phyloP scores from a whole-genome alignment of 1,139 yeast species.

The Kodamaea plutei region DNA sequence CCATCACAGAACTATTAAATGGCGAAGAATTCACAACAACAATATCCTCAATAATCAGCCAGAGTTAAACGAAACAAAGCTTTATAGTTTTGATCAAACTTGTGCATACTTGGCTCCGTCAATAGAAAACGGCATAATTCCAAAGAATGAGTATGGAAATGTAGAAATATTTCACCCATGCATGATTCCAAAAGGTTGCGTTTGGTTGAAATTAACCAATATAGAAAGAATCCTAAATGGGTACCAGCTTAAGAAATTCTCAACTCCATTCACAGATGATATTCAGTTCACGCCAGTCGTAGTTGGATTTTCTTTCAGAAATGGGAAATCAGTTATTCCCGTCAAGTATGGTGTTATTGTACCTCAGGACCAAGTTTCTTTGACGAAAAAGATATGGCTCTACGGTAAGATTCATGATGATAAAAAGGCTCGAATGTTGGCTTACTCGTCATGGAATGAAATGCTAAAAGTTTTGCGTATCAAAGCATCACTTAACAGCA shows the following conservation, averaged over 20 bases:
- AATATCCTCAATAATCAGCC: constrained; percentile 19
- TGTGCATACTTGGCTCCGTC: constrained; percentile 22
- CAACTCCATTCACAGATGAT: constrained; percentile 2
- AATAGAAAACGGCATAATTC: constrained; percentile 17
- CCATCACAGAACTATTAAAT: constrained; percentile 23
- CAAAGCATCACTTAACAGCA: constrained; percentile 15
- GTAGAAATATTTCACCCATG: constrained; percentile 28
- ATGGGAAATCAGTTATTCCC: constrained; percentile 30
- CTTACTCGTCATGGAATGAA: constrained; percentile 20
- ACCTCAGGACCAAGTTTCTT: constrained; percentile 14
- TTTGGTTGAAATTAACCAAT: constrained; percentile 26
- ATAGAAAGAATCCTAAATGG: constrained; percentile 21
- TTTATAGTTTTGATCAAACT: constrained; percentile 32
- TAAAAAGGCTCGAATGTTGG: constrained; percentile 7
- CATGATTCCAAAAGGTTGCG: constrained; percentile 33
- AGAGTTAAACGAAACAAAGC: constrained; percentile 19
- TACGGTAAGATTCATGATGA: constrained; percentile 18
- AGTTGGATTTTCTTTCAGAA: constrained; percentile 28
- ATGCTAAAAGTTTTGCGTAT: constrained; percentile 21
- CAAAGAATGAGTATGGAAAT: constrained; percentile 32
- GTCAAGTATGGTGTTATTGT: constrained; percentile 30
- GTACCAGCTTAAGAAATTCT: constrained; percentile 9
- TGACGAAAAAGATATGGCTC: constrained; percentile 28
- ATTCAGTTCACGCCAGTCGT: constrained; percentile 33
- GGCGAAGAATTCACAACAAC: constrained; percentile 18